These are phyloP conservation scores for Glycine tomentella DNA, from an alignment of 306 rosid genomes.

Conservation along the genomic window DNA sequence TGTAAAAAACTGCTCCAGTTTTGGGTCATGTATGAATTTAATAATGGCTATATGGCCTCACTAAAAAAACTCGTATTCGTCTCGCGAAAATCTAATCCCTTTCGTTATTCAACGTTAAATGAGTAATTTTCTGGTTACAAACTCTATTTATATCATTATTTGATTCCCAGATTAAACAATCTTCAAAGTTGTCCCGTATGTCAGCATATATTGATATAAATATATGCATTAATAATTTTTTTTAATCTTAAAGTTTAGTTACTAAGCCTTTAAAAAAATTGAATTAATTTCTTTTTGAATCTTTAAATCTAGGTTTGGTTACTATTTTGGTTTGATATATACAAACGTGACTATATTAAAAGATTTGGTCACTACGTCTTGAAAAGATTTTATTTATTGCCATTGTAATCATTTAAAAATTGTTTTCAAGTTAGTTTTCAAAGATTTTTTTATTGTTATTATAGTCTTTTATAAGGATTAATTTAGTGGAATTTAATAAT, in stretches of 20 bases:
- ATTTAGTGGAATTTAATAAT: too few relatives aligned
- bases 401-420: too few relatives aligned
- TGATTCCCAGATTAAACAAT: not conserved
- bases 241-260: not conserved
- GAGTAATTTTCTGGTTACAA: not conserved
- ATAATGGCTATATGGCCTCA: slow-evolving; percentile 10
- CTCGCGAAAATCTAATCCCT: not conserved
- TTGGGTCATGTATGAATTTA: slow-evolving; percentile 8
- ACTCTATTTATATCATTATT: not conserved
- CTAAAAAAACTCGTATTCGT: not conserved
- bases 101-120: not conserved
- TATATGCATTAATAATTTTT: too few relatives aligned
- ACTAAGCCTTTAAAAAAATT: not conserved
- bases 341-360: too few relatives aligned
- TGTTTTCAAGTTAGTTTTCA: too few relatives aligned
- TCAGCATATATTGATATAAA: too few relatives aligned
- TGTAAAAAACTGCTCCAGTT: slow-evolving; percentile 2
- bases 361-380: too few relatives aligned
- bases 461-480: too few relatives aligned
- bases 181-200: not conserved
- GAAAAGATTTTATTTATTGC: too few relatives aligned
- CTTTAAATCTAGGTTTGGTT: not conserved
- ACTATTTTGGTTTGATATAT: too few relatives aligned
- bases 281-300: not conserved
- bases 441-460: too few relatives aligned